A percentile compares a stretch with the other conserved stretches of the same genome.
Conservation (phyloP, 1,284 basidiomycete genomes). For the Malassezia restricta region DNA sequence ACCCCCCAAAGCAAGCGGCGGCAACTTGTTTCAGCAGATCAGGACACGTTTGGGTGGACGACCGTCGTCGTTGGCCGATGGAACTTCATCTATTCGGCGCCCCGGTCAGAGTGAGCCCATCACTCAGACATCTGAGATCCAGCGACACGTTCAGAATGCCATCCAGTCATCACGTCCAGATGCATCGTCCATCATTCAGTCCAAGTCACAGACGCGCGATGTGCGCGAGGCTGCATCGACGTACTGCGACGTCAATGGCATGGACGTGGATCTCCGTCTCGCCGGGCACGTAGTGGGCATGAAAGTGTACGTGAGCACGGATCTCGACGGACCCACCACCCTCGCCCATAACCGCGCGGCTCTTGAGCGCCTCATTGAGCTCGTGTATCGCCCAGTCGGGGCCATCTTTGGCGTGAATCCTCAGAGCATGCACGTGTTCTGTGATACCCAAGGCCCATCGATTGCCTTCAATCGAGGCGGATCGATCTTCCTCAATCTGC, state of each 20-base stretch:
- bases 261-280: conserved; percentile 44
- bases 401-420: conserved; percentile 48
- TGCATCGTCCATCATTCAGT: conserved; percentile 40
- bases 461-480: conserved; percentile 91
- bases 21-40: conserved; percentile 22
- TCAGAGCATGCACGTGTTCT: conserved; percentile 71
- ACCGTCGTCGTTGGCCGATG: conserved; percentile 29
- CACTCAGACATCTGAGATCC: conserved; percentile 23
- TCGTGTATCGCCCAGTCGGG: conserved; percentile 42
- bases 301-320: conserved; percentile 45
- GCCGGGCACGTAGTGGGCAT: conserved; percentile 45
- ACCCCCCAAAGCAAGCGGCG: background rate
- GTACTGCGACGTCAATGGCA: conserved; percentile 47
- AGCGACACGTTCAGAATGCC: conserved; percentile 42
- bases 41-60: conserved; percentile 18
- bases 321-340: conserved; percentile 29
- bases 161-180: conserved; percentile 47
- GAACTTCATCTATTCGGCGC: conserved; percentile 30
- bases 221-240: conserved; percentile 46
- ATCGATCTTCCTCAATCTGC: conserved; percentile 74
- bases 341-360: conserved; percentile 36
- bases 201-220: conserved; percentile 36
- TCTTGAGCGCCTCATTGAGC: conserved; percentile 40
- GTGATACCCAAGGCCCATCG: conserved; percentile 63
- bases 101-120: background rate